Evolutionary conservation across 73 alveolate species (phyloP), one percentile per base, ranked within the genome.

Genomic region (Urostyla sp.): DNA sequence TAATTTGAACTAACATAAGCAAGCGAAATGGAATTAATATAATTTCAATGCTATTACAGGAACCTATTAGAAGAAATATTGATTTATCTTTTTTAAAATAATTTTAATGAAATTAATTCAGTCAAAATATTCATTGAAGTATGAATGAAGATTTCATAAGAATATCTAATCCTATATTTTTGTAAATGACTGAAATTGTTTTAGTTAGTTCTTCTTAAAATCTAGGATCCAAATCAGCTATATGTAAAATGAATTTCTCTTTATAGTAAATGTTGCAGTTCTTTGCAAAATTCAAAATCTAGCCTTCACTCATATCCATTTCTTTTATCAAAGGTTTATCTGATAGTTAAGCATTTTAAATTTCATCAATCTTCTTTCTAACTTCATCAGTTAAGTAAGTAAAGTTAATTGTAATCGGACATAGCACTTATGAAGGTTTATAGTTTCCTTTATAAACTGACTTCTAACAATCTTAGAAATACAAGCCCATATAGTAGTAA

Each of bases 401-500:
- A 92, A 86, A 94, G 57, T 90, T 90, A 60, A 83, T 80, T 26
- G 98, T 90, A 26, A 57, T 73, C 13, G 96, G 95, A 80, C 96
- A 93, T 15, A 92, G 63, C 28, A 95, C 89, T 80, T 95, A 89
- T 46, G 95, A 67, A 27, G 99, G 99, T 48, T 84, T 67, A 77
- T 80, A 95, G 58, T 91, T 77, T 5, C 95, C 98, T 84, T 95
- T 95, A 58, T 95, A 94, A 40, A 83, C 85, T 53, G 91, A 72
- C 56, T 94, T 95, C 66, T 77, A 57, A 40, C 96, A 89, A 23
- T 77, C 88, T 85, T 88, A 87, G 80, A 91, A 86, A 72, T 91
- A 91, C 56, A 74, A 95, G 26, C 97, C 98, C 94, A 95, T 86
- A 46, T 89, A 84, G 80, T 94, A 95, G 73, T 90, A 92, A 43